Evolutionary conservation across 129 eudicot species (phyloP), one percentile per base, ranked within the genome.

Genomic region (Flaveria brownii): DNA sequence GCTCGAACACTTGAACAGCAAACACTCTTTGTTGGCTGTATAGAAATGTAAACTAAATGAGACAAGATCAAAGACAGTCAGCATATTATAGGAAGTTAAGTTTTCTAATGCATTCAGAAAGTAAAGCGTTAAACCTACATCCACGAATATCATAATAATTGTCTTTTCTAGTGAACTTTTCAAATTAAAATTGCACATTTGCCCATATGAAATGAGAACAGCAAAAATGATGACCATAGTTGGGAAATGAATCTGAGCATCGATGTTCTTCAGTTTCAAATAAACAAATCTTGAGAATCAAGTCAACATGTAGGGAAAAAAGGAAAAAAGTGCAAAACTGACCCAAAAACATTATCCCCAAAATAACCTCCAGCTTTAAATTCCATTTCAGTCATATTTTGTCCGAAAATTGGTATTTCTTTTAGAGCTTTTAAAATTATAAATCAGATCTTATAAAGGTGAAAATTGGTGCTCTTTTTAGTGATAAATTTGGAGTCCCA

Each of bases 1-100:
- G 82, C 90, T 93, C 98, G 15, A 93, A 93, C 65, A 93, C 87
- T 93, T 93, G 98, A 84, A 91, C 91, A 61, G 98, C 96, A 84
- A 93, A 90, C 28, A 88, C 89, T 84, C 97, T 86, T 86, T 93
- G 98, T 72, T 93, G 98, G 57, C 98, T 90, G 96, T 67, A 87
- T 74, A 71, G 23, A 43, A 10, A 59, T 59, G 33, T 9, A 46
- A 49, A 62, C 78, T 4, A 68, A n/a, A 63, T 81, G 45, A 60
- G 60, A 73, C 16, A 25, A 7, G 49, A 45, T 62, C 25, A 63
- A 43, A 75, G 30, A 75, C 9, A 23, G 36, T 22, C 36, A 59
- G 16, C 33, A 23, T 22, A 59, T 14, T 50, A 50, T 14, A 15
- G 18, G 56, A 50, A 50, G 57, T 51, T 51, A 51, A 17, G 18